A percentile compares a stretch with the other conserved stretches of the same genome.
phyloP scores from a whole-genome alignment of 2,329 filamentous ascomycete species.

The Xylariaceae sp. region DNA sequence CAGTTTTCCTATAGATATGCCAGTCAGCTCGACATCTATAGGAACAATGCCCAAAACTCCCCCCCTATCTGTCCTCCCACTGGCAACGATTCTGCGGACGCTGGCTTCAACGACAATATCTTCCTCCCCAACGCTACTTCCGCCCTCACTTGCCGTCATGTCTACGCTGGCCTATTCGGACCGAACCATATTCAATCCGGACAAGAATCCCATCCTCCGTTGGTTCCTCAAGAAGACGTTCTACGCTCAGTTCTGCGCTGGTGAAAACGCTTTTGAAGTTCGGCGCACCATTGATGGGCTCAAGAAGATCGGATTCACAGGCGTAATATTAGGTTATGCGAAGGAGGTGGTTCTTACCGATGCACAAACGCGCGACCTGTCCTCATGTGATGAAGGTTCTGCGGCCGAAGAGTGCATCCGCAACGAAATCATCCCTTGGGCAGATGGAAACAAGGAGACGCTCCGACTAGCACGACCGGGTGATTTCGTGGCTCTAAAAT shows the following conservation, averaged over 20 bases:
- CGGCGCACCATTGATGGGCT: slow-evolving; percentile 66
- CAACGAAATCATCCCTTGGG: slow-evolving; percentile 74
- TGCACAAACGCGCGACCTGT: slow-evolving; percentile 53
- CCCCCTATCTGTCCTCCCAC: slow-evolving; percentile 69
- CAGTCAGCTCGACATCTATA: slow-evolving; percentile 24
- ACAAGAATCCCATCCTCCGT: slow-evolving; percentile 74
- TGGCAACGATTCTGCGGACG: slow-evolving; percentile 70
- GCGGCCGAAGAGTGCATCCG: slow-evolving; percentile 55
- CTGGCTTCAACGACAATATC: slow-evolving; percentile 73
- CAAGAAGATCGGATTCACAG: slow-evolving; percentile 77
- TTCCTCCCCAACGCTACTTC: slow-evolving; percentile 71
- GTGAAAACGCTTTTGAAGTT: slow-evolving; percentile 74
- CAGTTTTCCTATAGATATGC: slow-evolving; percentile 26
- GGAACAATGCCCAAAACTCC: slow-evolving; percentile 32
- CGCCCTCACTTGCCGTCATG: slow-evolving; percentile 72
- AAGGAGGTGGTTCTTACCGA: slow-evolving; percentile 76
- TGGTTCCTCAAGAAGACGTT: slow-evolving; percentile 80
- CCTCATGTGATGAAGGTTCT: slow-evolving; percentile 51
- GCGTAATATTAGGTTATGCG: slow-evolving; percentile 85
- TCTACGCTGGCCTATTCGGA: slow-evolving; percentile 72
- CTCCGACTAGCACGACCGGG: slow-evolving; percentile 73
- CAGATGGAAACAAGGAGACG: slow-evolving; percentile 74
- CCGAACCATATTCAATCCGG: slow-evolving; percentile 71
- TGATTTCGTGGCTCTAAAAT: slow-evolving; percentile 73
- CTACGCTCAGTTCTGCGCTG: slow-evolving; percentile 90